These are phyloP conservation scores for Gonapodya prolifera DNA, from an alignment of 192 early-diverging fungal species.

Conservation along the genomic window DNA sequence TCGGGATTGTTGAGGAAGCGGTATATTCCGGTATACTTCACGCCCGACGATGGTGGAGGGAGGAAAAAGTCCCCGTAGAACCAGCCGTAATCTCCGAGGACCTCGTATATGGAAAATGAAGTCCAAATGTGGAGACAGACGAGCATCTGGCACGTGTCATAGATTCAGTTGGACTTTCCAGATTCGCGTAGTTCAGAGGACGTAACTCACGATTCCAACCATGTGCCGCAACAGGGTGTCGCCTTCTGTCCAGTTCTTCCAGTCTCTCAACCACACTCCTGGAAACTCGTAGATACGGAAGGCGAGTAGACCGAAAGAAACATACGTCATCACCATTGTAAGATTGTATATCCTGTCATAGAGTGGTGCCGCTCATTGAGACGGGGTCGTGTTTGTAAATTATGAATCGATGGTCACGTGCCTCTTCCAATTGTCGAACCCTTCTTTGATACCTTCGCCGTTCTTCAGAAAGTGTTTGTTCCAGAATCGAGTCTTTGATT, in stretches of 20 bases:
- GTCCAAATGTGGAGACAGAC: slow-evolving; percentile 87
- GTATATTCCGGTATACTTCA: background rate
- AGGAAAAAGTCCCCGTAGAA: slow-evolving; percentile 73
- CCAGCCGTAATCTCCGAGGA: slow-evolving; percentile 91
- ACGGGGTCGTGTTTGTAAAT: background rate
- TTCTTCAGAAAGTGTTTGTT: slow-evolving; percentile 87
- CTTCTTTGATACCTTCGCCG: slow-evolving; percentile 76
- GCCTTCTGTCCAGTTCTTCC: slow-evolving; percentile 54
- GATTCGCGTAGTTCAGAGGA: too few species aligned
- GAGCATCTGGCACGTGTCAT: slow-evolving; percentile 36
- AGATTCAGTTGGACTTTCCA: background rate
- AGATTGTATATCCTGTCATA: slow-evolving; percentile 71
- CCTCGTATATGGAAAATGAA: slow-evolving; percentile 80
- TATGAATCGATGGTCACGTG: slow-evolving; percentile 17
- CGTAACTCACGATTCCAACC: slow-evolving; percentile 43
- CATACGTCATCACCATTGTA: slow-evolving; percentile 81
- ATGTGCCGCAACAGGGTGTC: slow-evolving; percentile 69
- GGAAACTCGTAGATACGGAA: slow-evolving; percentile 69
- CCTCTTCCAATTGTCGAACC: slow-evolving; percentile 91
- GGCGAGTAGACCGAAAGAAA: slow-evolving; percentile 71
- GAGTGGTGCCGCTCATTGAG: slow-evolving; percentile 4
- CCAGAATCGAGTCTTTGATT: slow-evolving; percentile 69
- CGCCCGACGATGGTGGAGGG: background rate
- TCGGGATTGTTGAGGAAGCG: slow-evolving; percentile 40
- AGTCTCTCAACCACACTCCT: too few species aligned